A percentile compares a stretch with the other conserved stretches of the same genome.
phyloP scores from a whole-genome alignment of 2,329 filamentous ascomycete genomes.

The Emericellopsis cladophorae region DNA sequence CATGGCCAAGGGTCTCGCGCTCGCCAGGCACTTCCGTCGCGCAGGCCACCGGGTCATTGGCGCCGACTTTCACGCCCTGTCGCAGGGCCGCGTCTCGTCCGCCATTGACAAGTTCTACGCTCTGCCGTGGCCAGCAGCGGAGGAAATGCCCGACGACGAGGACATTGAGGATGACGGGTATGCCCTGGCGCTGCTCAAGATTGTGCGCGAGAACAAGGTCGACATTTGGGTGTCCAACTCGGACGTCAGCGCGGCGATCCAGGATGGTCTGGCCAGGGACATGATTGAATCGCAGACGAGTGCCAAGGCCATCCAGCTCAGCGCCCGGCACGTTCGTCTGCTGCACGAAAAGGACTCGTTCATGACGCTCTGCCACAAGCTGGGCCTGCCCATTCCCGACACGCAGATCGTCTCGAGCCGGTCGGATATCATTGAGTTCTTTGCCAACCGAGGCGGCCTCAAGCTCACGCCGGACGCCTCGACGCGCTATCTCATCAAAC shows the following conservation, averaged over 20 bases:
- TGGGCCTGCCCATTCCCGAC: conserved; percentile 41
- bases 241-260: conserved; percentile 49
- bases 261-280: conserved; percentile 55
- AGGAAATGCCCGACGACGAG: background rate
- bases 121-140: conserved; percentile 16
- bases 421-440: conserved; percentile 37
- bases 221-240: conserved; percentile 67
- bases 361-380: conserved; percentile 38
- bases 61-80: conserved; percentile 46
- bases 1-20: conserved; percentile 56
- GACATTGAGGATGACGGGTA: conserved; percentile 31
- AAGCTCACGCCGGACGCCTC: conserved; percentile 10
- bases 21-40: conserved; percentile 53
- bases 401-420: conserved; percentile 39
- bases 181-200: conserved; percentile 38
- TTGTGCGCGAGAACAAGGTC: conserved; percentile 47
- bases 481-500: conserved; percentile 51
- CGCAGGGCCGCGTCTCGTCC: conserved; percentile 44
- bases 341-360: conserved; percentile 57
- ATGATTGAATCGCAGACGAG: conserved; percentile 41
- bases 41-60: conserved; percentile 60
- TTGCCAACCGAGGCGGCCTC: conserved; percentile 21
- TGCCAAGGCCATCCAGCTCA: conserved; percentile 54
- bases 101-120: conserved; percentile 41
- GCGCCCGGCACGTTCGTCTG: conserved; percentile 36